phyloP scores from a whole-genome alignment of 1,284 basidiomycete species.

The Puccinia novopanici region DNA sequence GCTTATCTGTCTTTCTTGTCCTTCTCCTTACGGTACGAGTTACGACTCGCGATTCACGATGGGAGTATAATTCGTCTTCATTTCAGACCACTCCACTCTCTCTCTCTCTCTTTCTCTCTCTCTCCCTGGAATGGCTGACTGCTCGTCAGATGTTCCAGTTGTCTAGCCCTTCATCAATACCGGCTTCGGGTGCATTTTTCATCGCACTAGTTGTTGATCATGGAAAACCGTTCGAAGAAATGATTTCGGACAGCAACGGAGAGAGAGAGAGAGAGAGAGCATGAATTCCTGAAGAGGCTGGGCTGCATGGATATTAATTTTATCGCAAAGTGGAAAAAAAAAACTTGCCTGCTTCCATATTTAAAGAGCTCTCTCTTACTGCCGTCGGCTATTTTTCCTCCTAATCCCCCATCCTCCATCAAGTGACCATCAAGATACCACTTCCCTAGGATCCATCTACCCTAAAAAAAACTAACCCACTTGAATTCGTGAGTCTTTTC shows the following conservation, averaged over 20 bases:
- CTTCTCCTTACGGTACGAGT: too few relatives aligned
- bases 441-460: background rate
- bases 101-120: too few relatives aligned
- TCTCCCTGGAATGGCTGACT: too few relatives aligned
- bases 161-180: background rate
- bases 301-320: too few relatives aligned
- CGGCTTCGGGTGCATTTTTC: background rate
- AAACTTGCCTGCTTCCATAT: background rate
- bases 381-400: background rate
- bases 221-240: background rate
- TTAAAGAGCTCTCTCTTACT: background rate
- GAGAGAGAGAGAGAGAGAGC: background rate
- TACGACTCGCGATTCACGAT: too few relatives aligned
- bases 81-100: too few relatives aligned
- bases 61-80: too few relatives aligned
- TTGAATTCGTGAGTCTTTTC: background rate
- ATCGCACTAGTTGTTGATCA: background rate
- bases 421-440: background rate
- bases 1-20: background rate
- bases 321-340: background rate
- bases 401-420: background rate
- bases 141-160: background rate
- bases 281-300: background rate
- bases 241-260: background rate
- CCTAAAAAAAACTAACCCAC: background rate